These are phyloP conservation scores for Colletotrichum tropicale DNA, from an alignment of 2,329 filamentous ascomycete species.

Conservation along the genomic window DNA sequence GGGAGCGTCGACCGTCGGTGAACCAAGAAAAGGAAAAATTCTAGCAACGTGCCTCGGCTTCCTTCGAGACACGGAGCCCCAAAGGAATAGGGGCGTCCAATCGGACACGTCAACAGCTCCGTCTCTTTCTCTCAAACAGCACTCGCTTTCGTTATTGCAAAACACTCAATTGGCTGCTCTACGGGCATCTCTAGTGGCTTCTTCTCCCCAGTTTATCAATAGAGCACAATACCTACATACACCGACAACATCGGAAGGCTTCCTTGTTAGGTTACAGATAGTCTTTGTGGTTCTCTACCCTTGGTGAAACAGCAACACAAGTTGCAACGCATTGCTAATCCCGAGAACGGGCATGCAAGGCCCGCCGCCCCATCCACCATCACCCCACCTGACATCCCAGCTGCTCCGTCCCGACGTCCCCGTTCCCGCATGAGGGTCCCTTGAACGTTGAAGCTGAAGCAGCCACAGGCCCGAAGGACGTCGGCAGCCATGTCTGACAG, in stretches of 20 bases:
- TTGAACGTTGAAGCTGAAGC: background rate
- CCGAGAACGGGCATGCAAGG: background rate
- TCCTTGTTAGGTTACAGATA: background rate
- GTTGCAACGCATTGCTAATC: background rate
- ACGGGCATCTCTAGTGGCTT: background rate
- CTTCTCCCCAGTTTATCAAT: background rate
- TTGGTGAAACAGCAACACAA: background rate
- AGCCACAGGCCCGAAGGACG: background rate
- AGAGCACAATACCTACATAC: background rate
- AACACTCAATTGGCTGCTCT: background rate
- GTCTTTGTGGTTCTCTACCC: background rate
- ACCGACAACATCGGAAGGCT: background rate
- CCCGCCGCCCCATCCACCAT: background rate
- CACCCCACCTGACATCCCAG: background rate
- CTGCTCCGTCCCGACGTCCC: background rate
- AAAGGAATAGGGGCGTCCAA: background rate
- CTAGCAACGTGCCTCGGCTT: background rate
- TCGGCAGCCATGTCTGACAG: background rate
- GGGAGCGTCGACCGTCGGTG: constrained; percentile 5
- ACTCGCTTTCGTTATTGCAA: background rate
- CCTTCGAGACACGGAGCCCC: background rate
- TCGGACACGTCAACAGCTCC: background rate
- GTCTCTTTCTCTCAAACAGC: background rate
- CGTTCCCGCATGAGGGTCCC: background rate
- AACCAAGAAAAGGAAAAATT: background rate